Evolutionary conservation across 225 moss, liverwort and hornwort genomes (phyloP).

Genomic region (Pseudisothecium myosuroides): DNA sequence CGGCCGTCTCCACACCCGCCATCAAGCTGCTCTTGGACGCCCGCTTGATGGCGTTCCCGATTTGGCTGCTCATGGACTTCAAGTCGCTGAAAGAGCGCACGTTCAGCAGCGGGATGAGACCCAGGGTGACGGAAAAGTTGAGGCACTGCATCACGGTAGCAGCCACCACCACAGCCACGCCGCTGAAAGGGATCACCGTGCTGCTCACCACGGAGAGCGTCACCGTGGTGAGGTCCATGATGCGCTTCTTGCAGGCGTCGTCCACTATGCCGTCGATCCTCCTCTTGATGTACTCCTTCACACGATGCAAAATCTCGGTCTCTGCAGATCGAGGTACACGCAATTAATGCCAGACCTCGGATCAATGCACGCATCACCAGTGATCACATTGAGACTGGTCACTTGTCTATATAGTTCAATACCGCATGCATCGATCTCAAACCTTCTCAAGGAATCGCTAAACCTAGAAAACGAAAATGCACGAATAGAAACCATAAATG

Average conservation of each 20-base stretch:
- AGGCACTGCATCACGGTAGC: constrained; percentile 43
- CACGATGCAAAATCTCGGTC: not conserved
- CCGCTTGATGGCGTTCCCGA: constrained; percentile 16
- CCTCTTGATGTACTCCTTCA: constrained; percentile 22
- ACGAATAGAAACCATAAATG: not conserved
- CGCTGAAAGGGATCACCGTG: constrained; percentile 31
- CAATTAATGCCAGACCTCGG: not conserved
- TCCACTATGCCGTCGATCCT: constrained; percentile 6
- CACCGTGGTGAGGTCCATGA: constrained; percentile 28
- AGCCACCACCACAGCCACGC: constrained; percentile 39
- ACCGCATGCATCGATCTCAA: not conserved
- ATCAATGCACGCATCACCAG: not conserved
- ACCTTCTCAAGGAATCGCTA: no score
- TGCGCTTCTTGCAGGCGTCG: constrained; percentile 20
- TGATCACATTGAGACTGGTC: not conserved
- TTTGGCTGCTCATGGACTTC: constrained; percentile 11
- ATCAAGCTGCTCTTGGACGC: constrained; percentile 10
- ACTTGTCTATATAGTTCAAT: not conserved
- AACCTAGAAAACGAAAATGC: not conserved
- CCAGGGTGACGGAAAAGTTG: constrained; percentile 17
- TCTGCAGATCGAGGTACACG: not conserved
- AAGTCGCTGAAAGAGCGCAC: constrained; percentile 19
- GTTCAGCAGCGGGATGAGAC: constrained; percentile 35
- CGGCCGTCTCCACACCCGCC: constrained; percentile 30
- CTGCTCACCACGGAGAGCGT: constrained; percentile 12